Base-by-base conservation (phyloP, 768 basidiomycete species). In the Lentinula edodes region DNA sequence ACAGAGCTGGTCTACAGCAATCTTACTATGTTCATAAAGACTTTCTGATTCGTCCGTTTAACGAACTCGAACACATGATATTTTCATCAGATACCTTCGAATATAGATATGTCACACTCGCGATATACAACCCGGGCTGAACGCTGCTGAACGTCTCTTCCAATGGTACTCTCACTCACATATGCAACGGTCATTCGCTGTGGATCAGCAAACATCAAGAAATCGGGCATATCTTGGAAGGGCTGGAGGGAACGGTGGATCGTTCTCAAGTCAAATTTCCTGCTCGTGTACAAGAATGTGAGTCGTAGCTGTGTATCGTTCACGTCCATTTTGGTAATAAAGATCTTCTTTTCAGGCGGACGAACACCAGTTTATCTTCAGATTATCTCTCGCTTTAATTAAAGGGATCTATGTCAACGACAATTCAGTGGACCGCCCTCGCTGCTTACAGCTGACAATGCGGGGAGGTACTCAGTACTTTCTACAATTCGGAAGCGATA, bases 211-310 rank as follows among this genome's bases (percentile, higher is more conserved):
- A 20, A 43, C 53, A 46, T 67, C 28, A 67, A 67, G 63, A 66
- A 63, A 58, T 58, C 63, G 45, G 66, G 66, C 18, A 41, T 66
- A n/a, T 58, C 66, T 61, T 64, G 62, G 65, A 58, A 62, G 59
- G 59, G 64, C 51, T 68, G 66, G 62, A 45, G 60, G 58, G 43
- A 65, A 13, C 58, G 58, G 57, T 68, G 64, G 64, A 20, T 68
- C 28, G 64, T 68, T 35, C 51, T 68, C 43, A 65, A 50, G 36
- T 38, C 66, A n/a, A 61, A 56, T 28, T 62, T 43, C 50, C 43
- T 68, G 0, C 58, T 51, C 4, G 60, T 65, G 7, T 65, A 65
- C 61, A 63, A 63, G 61, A 68, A 63, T 42, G 60, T 42, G 34
- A 43, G 52, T 61, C 10, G 36, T 61, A 10, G 12, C 12, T 46